Evolutionary conservation across 2,329 filamentous ascomycete species (phyloP), one percentile per base, ranked within the genome.

Genomic region (Trichoderma sp.): DNA sequence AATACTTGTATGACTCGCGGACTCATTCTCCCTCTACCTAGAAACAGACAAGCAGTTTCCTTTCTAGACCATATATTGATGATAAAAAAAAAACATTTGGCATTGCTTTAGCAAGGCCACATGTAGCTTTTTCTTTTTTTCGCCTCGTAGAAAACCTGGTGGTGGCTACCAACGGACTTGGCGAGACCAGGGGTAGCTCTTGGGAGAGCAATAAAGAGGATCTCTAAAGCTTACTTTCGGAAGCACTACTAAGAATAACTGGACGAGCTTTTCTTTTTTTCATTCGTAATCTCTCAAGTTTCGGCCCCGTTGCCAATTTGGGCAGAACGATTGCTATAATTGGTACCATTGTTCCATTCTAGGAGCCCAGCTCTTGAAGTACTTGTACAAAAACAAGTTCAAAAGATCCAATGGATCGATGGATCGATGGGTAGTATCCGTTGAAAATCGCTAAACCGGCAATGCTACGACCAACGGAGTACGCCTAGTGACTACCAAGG

Each of bases 251-350:
- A 19, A 19, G 40, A n/a, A 43, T 19, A 8, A 43, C 7, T 43
- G 40, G 37, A 40, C 21, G n/a, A 57, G 27, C 2, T 5, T 52
- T 35, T 33, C 27, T 33, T 14, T 10, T 31, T 47, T 61, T 10
- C 3, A 29, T 27, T 52, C 19, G 19, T 43, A 43, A 43, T n/a
- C 7, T 43, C 29, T 35, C 4, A 24, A 33, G 29, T n/a, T 35
- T 58, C 63, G 53, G 63, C 63, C 63, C 63, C 29, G 37, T 66
- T 66, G 37, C 55, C 63, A 29, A 59, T 21, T 66, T 66, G 55
- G 40, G 63, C 43, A 7, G 27, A n/a, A 24, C 14, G 19, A 8
- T 3, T 47, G 27, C 49, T 35, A 43, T 33, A 13, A 43, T 55
- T 55, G 49, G 61, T 19, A 13, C 7, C 4, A 24, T 14, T 19